Evolutionary conservation across 345 rosid species (phyloP).

Genomic region (Lumnitzera racemosa): DNA sequence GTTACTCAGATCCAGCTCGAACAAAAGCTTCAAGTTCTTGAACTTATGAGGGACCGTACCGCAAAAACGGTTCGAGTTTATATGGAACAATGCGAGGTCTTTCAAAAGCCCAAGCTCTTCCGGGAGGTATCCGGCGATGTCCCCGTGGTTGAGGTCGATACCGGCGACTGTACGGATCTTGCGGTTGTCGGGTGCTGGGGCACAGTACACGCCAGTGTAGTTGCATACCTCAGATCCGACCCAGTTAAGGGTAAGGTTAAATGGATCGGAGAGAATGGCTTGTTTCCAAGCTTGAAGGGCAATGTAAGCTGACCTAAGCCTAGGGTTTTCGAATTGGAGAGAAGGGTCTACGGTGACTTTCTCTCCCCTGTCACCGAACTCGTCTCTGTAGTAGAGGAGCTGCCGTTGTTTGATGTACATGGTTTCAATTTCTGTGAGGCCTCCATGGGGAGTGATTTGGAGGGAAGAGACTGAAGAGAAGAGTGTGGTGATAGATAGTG

Average conservation of each 20-base stretch:
- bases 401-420: conserved; percentile 64
- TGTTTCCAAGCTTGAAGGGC: conserved; percentile 87
- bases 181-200: conserved; percentile 48
- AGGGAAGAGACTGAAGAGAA: conserved; percentile 15
- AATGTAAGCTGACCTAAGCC: conserved; percentile 58
- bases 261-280: conserved; percentile 78
- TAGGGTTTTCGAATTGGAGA: conserved; percentile 48
- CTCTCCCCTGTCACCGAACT: conserved; percentile 86
- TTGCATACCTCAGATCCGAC: conserved; percentile 57
- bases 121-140: conserved; percentile 75
- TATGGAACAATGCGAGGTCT: conserved; percentile 83
- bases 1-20: conserved; percentile 91
- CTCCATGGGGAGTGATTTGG: conserved; percentile 30
- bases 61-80: conserved; percentile 74
- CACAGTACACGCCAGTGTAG: conserved; percentile 59
- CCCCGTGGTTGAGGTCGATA: conserved; percentile 81
- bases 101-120: conserved; percentile 68
- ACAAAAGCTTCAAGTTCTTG: conserved; percentile 38
- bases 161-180: conserved; percentile 68
- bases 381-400: conserved; percentile 86
- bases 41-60: conserved; percentile 67
- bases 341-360: conserved; percentile 62
- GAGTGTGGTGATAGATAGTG: conserved; percentile 13
- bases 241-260: conserved; percentile 56
- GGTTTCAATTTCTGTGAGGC: conserved; percentile 53